Evolutionary conservation across 805 yeast genomes (phyloP).

Genomic region (Saccharomycopsis olivae): DNA sequence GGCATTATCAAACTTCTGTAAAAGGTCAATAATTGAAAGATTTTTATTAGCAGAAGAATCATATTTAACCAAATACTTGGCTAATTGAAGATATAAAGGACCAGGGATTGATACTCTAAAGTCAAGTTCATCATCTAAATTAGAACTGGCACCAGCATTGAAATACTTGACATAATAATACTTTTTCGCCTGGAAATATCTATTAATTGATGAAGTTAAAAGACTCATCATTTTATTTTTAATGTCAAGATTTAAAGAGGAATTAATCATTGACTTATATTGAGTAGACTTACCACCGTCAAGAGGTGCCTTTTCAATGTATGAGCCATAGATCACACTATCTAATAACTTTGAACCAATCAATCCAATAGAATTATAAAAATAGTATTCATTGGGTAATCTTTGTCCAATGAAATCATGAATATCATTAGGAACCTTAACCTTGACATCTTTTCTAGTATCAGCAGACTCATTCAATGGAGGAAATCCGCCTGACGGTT

Average conservation of each 20-base stretch:
- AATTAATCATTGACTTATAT: conserved; percentile 44
- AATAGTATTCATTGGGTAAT: conserved; percentile 76
- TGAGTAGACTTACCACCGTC: conserved; percentile 52
- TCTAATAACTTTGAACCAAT: conserved; percentile 53
- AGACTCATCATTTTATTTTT: conserved; percentile 57
- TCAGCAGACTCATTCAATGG: conserved; percentile 9
- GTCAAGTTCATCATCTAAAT: conserved; percentile 39
- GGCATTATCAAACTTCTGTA: conserved; percentile 45
- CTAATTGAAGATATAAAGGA: conserved; percentile 27
- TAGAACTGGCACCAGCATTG: conserved; percentile 25
- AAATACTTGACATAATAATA: conserved; percentile 48
- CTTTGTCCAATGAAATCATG: conserved; percentile 77
- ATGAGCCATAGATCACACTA: conserved; percentile 53
- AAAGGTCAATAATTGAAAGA: conserved; percentile 21
- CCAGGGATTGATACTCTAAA: conserved; percentile 41
- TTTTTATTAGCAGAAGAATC: conserved; percentile 21
- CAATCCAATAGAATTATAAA: conserved; percentile 72
- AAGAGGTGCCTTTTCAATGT: conserved; percentile 52
- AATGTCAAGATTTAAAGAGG: conserved; percentile 32
- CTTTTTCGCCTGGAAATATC: conserved; percentile 75
- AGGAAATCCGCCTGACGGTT: conserved; percentile 26
- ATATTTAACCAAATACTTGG: conserved; percentile 18
- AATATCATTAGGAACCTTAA: conserved; percentile 56
- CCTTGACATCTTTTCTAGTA: conserved; percentile 7
- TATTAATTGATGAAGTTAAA: conserved; percentile 60